Conservation (phyloP, 495 filamentous ascomycete genomes). For the Chaetomium fimeti region DNA sequence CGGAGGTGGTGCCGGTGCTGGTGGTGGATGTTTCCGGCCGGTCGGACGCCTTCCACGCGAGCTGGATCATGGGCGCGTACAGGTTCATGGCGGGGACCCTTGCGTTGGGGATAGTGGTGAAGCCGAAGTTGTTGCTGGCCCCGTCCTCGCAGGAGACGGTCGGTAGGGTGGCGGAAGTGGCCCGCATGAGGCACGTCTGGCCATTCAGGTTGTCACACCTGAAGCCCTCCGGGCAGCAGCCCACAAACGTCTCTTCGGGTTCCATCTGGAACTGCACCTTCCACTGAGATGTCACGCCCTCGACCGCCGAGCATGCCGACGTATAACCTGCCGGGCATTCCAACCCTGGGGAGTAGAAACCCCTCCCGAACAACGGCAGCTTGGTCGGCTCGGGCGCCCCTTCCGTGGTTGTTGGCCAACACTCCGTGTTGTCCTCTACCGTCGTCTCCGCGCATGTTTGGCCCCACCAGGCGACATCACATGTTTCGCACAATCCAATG, state of each 20-base stretch:
- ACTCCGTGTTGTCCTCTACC: slow-evolving; percentile 26
- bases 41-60: slow-evolving; percentile 32
- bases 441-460: slow-evolving; percentile 27
- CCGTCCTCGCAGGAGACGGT: slow-evolving; percentile 26
- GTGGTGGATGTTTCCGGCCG: neutral
- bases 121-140: slow-evolving; percentile 12
- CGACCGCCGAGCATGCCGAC: slow-evolving; percentile 28
- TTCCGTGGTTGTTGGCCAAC: slow-evolving; percentile 34
- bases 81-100: slow-evolving; percentile 17
- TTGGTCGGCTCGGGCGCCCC: slow-evolving; percentile 10
- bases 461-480: slow-evolving; percentile 28
- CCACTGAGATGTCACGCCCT: slow-evolving; percentile 25
- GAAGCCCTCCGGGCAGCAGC: slow-evolving; percentile 36
- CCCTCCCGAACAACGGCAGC: slow-evolving; percentile 27
- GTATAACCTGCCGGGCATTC: slow-evolving; percentile 34
- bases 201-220: slow-evolving; percentile 26
- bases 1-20: neutral
- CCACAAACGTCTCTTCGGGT: slow-evolving; percentile 34
- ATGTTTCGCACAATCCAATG: slow-evolving; percentile 18
- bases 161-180: slow-evolving; percentile 17
- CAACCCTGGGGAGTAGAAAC: slow-evolving; percentile 39
- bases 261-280: slow-evolving; percentile 29
- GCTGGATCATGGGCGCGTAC: slow-evolving; percentile 38
- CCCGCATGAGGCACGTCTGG: slow-evolving; percentile 33
- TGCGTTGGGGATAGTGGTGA: slow-evolving; percentile 22